Base-by-base conservation (phyloP, 257 asterid species). In the Nicotiana knightiana region DNA sequence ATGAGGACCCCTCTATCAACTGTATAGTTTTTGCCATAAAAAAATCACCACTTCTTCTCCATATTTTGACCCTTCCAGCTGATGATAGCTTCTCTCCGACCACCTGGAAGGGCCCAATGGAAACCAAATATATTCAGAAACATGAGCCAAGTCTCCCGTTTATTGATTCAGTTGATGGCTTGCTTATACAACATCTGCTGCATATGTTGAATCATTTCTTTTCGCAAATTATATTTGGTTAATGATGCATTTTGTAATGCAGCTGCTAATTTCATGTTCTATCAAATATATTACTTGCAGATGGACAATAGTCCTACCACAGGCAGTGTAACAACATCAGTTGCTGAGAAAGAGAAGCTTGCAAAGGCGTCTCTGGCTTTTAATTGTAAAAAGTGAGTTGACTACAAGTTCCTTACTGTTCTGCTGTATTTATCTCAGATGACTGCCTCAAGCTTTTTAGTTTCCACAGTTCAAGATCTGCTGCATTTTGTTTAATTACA, bases 231-330 rank as follows among this genome's bases (percentile, higher is more conserved):
- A 51, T 75, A 54, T 75, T 75, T 39, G 46, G 17, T 51, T 75
- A 17, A 26, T 48, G 26, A 48, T 75, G 79, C 43, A 48, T 73
- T 73, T 1, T 12, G 3, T 73, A 48, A 48, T 73, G 10, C 80
- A n/a, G 77, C 30, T 59, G 54, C 57, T 7, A 35, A 48, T 53
- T 9, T 70, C 28, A 3, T 16, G 30, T 77, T 63, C 77, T 84
- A 67, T 64, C 55, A 9, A 43, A 79, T 81, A 21, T 76, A 51
- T 77, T 59, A 57, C 24, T 77, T 88, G 86, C 92, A 94, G 98
- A 93, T 92, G 97, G 99, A 94, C 88, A 88, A 79, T 81, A 92
- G 97, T 85, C 98, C 98, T 39, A 96, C 99, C 68, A 96, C 98
- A 13, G 99, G 99, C 85, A 94, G 98, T 39, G 98, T 96, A 84